Percentiles rank a stretch among this genome's conserved stretches.
These are phyloP conservation scores for Zygoascus hellenicus DNA, from an alignment of 1,139 yeast species.

Conservation along the genomic window DNA sequence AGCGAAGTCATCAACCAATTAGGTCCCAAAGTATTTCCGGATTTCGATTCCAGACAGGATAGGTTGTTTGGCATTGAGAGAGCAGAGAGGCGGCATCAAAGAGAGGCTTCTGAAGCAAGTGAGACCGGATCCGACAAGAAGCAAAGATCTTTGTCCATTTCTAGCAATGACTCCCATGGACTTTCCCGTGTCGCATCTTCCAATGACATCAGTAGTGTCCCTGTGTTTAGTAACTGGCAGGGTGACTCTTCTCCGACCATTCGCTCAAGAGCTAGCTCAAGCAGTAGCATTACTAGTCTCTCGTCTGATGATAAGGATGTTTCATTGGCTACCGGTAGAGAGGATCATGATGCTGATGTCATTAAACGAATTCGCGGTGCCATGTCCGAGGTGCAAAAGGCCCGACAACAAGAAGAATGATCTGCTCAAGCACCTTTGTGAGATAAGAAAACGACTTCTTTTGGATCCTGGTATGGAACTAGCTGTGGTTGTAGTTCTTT, in stretches of 20 bases:
- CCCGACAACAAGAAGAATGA: conserved; percentile 4
- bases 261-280: conserved; percentile 9
- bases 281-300: conserved; percentile 12
- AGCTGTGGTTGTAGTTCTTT: no score
- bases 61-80: conserved; percentile 46
- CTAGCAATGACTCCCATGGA: conserved; percentile 42
- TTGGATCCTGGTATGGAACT: no score
- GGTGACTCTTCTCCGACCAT: conserved; percentile 1
- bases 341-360: conserved; percentile 25
- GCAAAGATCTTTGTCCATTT: conserved; percentile 15
- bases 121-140: conserved; percentile 17
- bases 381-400: conserved; percentile 23
- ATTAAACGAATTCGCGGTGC: conserved; percentile 28
- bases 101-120: conserved; percentile 10
- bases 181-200: conserved; percentile 50
- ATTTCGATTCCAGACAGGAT: conserved; percentile 43
- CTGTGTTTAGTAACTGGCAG: conserved; percentile 36
- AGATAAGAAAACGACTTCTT: no score
- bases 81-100: conserved; percentile 29
- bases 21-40: conserved; percentile 78
- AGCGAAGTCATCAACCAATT: conserved; percentile 62
- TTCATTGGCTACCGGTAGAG: conserved; percentile 17
- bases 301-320: conserved; percentile 12
- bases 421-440: no score
- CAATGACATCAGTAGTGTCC: conserved; percentile 50